Evolutionary conservation across 768 basidiomycete species (phyloP).

Genomic region (Phlegmacium glaucopus): DNA sequence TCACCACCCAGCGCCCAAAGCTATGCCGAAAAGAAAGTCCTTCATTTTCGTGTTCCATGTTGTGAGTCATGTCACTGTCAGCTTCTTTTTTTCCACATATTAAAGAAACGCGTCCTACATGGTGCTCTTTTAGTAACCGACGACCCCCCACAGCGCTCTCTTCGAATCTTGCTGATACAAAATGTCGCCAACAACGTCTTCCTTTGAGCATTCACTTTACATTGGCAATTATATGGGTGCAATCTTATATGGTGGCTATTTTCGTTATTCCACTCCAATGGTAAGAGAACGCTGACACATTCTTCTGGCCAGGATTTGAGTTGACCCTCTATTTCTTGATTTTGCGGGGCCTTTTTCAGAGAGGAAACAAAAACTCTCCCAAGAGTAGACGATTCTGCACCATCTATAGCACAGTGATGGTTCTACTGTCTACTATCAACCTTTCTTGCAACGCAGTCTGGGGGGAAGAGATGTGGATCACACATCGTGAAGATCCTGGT

Average conservation of each 20-base stretch:
- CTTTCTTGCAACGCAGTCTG: slow-evolving; percentile 23
- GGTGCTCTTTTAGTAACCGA: no score
- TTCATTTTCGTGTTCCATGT: no score
- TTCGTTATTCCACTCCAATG: not conserved
- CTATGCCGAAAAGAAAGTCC: no score
- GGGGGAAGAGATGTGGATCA: slow-evolving; percentile 28
- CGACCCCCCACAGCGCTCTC: no score
- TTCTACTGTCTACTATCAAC: slow-evolving; percentile 22
- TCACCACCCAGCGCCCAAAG: no score
- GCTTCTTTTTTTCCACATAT: no score
- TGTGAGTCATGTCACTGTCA: no score
- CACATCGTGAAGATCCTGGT: slow-evolving; percentile 18
- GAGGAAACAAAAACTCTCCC: slow-evolving; percentile 8
- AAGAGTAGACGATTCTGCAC: slow-evolving; percentile 16
- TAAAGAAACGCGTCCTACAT: no score
- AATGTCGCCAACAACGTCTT: not conserved
- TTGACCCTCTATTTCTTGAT: slow-evolving; percentile 20
- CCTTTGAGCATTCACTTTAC: slow-evolving; percentile 20
- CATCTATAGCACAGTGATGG: slow-evolving; percentile 19
- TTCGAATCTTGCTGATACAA: no score
- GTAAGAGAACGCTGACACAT: not conserved
- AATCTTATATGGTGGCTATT: slow-evolving; percentile 20
- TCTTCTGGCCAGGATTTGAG: slow-evolving; percentile 17
- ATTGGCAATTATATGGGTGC: slow-evolving; percentile 20
- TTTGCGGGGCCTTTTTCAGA: slow-evolving; percentile 12